A percentile compares a stretch with the other conserved stretches of the same genome.
Evolutionary conservation across 768 basidiomycete species (phyloP).

Genomic region (Phanerochaete carnosa): DNA sequence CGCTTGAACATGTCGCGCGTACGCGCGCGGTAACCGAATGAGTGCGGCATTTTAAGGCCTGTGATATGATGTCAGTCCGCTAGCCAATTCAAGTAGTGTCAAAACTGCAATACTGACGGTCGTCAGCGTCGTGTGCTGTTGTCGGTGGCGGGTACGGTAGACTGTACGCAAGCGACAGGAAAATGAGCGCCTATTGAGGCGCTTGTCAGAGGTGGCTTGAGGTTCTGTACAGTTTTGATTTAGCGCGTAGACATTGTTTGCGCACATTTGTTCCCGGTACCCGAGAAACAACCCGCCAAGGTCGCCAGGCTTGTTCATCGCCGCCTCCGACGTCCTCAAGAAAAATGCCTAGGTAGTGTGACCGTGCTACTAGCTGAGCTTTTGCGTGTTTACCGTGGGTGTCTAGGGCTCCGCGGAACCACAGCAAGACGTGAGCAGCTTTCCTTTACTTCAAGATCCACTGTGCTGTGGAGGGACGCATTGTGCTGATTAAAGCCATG

Average conservation of each 20-base stretch:
- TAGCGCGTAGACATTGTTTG: conserved; percentile 35
- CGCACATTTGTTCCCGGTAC: conserved; percentile 30
- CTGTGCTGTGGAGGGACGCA: conserved; percentile 58
- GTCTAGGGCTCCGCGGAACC: conserved; percentile 84
- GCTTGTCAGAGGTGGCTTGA: conserved; percentile 38
- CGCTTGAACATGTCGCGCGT: conserved; percentile 99
- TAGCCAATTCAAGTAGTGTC: conserved; percentile 13
- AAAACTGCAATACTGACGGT: conserved; percentile 38
- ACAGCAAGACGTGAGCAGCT: conserved; percentile 87
- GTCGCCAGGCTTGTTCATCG: conserved; percentile 24
- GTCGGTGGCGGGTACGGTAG: conserved; percentile 38
- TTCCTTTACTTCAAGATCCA: conserved; percentile 59
- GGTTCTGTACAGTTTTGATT: conserved; percentile 64
- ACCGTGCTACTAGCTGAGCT: conserved; percentile 12
- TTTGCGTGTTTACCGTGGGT: conserved; percentile 31
- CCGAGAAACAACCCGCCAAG: conserved; percentile 14
- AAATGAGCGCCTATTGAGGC: conserved; percentile 55
- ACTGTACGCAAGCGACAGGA: conserved; percentile 22
- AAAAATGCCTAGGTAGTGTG: conserved; percentile 81
- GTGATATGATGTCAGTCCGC: conserved; percentile 9
- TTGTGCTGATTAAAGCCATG: conserved; percentile 63
- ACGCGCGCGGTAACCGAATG: conserved; percentile 99
- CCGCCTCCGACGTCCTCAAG: conserved; percentile 48
- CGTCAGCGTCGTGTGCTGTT: conserved; percentile 47
- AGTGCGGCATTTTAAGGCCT: conserved; percentile 96